Evolutionary conservation across 2,329 filamentous ascomycete species (phyloP).

Genomic region (Harringtonia lauricola): DNA sequence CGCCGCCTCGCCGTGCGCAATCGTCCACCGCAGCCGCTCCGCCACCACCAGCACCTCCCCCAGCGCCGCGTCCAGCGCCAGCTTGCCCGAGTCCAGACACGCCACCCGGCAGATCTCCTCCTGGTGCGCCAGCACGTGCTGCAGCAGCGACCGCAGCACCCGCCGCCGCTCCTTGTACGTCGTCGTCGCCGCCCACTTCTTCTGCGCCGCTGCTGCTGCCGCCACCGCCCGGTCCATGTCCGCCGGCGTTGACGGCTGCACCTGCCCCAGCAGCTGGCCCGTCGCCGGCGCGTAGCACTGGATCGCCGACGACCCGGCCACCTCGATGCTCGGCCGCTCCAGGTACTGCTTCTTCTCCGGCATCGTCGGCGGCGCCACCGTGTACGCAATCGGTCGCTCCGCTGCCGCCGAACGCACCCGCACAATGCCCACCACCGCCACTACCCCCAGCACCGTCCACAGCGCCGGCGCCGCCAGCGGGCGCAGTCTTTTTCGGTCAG

Average conservation of each 20-base stretch:
- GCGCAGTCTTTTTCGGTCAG: background rate
- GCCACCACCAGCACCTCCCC: slow-evolving; percentile 90
- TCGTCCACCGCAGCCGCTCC: slow-evolving; percentile 92
- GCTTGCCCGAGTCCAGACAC: slow-evolving; percentile 91
- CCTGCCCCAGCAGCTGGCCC: slow-evolving; percentile 66
- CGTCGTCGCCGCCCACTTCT: slow-evolving; percentile 63
- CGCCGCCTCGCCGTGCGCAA: slow-evolving; percentile 78
- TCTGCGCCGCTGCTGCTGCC: slow-evolving; percentile 63
- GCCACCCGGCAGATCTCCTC: slow-evolving; percentile 76
- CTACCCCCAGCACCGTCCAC: slow-evolving; percentile 6
- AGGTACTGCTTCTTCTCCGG: slow-evolving; percentile 35
- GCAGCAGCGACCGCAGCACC: slow-evolving; percentile 71
- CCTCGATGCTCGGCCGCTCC: slow-evolving; percentile 39
- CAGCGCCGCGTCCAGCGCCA: slow-evolving; percentile 84
- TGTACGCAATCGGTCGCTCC: slow-evolving; percentile 42
- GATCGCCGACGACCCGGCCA: slow-evolving; percentile 54
- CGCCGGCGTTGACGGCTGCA: slow-evolving; percentile 65
- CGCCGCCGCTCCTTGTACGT: slow-evolving; percentile 66
- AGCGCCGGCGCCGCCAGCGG: slow-evolving; percentile 1
- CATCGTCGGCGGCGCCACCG: slow-evolving; percentile 49
- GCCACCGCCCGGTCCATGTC: slow-evolving; percentile 72
- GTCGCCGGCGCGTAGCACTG: slow-evolving; percentile 88
- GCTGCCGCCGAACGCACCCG: slow-evolving; percentile 14
- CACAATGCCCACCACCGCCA: slow-evolving; percentile 7
- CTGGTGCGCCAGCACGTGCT: slow-evolving; percentile 79